Percentiles rank a stretch among this genome's conserved stretches.
These are phyloP conservation scores for Annona cherimola DNA, from an alignment of 164 flowering plant genomes.

Conservation along the genomic window DNA sequence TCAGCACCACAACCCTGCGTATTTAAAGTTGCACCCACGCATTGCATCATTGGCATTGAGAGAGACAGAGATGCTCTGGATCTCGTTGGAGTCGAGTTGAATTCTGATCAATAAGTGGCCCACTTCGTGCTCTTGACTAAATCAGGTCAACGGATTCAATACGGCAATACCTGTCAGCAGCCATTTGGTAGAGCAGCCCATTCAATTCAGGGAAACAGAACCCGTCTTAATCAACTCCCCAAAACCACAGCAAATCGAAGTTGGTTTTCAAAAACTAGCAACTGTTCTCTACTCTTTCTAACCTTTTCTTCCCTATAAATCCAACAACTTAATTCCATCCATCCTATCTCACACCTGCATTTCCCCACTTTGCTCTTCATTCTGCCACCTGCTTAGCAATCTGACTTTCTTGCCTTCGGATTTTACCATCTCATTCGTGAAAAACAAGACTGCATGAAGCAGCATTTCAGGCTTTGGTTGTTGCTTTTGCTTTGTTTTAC, in stretches of 20 bases:
- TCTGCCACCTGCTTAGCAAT: neutral
- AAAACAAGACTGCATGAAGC: constrained; percentile 31
- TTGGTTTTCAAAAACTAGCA: constrained; percentile 11
- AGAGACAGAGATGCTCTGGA: neutral
- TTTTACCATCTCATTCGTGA: constrained; percentile 4
- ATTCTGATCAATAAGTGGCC: neutral
- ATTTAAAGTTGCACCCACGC: neutral
- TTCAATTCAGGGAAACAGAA: neutral
- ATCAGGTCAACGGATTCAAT: constrained; percentile 5
- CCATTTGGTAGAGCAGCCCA: too few relatives aligned
- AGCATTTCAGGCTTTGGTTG: constrained; percentile 3
- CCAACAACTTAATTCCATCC: neutral
- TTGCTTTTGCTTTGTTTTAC: too few relatives aligned
- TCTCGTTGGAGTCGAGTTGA: neutral
- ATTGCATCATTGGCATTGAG: neutral
- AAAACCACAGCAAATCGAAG: too few relatives aligned
- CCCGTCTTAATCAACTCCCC: neutral
- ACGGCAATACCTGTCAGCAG: neutral
- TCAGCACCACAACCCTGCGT: neutral
- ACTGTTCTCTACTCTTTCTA: neutral
- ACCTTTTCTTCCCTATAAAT: constrained; percentile 4
- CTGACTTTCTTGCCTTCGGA: neutral
- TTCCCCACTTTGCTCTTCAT: neutral
- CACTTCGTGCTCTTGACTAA: neutral
- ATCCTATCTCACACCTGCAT: neutral